These are phyloP conservation scores for Gossypium mustelinum DNA, from an alignment of 345 rosid genomes.

Conservation along the genomic window DNA sequence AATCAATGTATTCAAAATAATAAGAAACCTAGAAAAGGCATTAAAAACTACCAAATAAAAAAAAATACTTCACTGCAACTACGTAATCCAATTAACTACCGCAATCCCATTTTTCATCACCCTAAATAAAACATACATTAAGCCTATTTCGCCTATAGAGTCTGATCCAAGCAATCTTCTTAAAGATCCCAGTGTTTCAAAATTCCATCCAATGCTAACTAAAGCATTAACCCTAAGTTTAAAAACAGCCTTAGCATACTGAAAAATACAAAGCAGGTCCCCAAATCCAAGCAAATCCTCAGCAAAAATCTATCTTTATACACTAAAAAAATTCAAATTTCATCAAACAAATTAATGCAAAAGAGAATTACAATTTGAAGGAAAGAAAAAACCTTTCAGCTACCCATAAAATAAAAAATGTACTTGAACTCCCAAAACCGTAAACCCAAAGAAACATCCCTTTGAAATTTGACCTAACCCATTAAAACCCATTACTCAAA, in stretches of 20 bases:
- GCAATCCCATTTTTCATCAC: neutral
- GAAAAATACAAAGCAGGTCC: neutral
- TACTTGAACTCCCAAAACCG: neutral
- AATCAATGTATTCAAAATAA: neutral
- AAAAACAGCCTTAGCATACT: neutral
- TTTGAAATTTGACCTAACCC: neutral
- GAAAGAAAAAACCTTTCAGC: neutral
- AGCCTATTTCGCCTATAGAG: neutral
- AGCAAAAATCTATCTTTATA: neutral
- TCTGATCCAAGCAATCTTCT: neutral
- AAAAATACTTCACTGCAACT: neutral
- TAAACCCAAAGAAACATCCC: neutral
- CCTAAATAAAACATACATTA: neutral
- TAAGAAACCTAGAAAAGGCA: neutral
- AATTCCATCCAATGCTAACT: neutral
- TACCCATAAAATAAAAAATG: neutral
- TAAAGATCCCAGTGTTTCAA: neutral
- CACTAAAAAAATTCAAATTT: neutral
- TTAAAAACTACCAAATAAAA: neutral
- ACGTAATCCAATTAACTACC: neutral
- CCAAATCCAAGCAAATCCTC: neutral
- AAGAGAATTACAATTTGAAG: neutral
- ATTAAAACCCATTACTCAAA: slow-evolving; percentile 2
- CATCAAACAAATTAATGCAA: neutral
- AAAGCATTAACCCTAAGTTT: neutral